These are phyloP conservation scores for Circinella minor DNA, from an alignment of 371 early-diverging fungal species.

Conservation along the genomic window DNA sequence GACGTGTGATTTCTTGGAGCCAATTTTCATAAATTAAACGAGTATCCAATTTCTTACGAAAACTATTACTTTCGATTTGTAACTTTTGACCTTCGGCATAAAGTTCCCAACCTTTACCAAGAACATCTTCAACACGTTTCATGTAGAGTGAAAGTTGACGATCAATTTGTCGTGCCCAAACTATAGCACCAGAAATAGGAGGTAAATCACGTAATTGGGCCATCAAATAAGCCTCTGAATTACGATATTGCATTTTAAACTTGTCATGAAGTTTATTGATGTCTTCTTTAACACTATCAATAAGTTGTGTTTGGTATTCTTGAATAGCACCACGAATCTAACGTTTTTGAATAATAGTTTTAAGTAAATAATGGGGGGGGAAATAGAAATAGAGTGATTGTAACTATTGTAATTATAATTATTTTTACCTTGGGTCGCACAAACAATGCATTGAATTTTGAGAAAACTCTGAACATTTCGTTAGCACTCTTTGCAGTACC, in stretches of 20 bases:
- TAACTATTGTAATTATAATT: neutral
- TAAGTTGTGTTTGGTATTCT: conserved; percentile 97
- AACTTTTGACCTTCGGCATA: conserved; percentile 97
- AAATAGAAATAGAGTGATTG: neutral
- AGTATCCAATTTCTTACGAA: conserved; percentile 93
- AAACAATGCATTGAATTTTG: conserved; percentile 98
- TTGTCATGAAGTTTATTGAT: conserved; percentile 94
- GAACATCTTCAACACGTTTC: conserved; percentile 96
- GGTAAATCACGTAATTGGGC: conserved; percentile 93
- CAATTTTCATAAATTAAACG: conserved; percentile 90
- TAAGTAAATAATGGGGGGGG: too few relatives aligned
- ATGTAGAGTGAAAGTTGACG: conserved; percentile 94
- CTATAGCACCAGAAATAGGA: conserved; percentile 92
- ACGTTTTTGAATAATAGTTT: too few relatives aligned
- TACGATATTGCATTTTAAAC: conserved; percentile 91
- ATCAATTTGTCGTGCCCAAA: conserved; percentile 99
- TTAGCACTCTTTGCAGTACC: conserved; percentile 95
- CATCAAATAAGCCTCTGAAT: conserved; percentile 89
- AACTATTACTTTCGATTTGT: conserved; percentile 86
- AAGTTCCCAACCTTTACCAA: conserved; percentile 97
- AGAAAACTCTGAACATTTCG: conserved; percentile 99
- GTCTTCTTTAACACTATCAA: conserved; percentile 97
- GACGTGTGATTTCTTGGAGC: conserved; percentile 86
- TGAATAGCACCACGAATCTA: conserved; percentile 98
- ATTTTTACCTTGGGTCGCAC: conserved; percentile 86